Conservation (phyloP, 805 yeast species). For the Pichia phayaonensis region DNA sequence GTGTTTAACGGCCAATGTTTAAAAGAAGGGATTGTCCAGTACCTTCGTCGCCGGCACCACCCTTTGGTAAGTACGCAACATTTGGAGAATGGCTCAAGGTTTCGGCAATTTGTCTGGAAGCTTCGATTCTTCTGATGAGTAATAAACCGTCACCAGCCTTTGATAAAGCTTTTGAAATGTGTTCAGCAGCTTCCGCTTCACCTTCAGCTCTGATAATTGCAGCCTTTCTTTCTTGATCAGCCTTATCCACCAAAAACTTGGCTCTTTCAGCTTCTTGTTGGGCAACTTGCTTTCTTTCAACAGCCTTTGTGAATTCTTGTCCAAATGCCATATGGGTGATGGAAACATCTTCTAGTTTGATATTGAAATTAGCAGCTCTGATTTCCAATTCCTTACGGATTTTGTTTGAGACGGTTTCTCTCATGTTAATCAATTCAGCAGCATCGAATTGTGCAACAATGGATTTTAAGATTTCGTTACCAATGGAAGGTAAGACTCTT, state of each 20-base stretch:
- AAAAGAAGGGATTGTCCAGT: slow-evolving; percentile 50
- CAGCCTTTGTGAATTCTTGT: slow-evolving; percentile 93
- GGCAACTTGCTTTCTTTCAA: slow-evolving; percentile 97
- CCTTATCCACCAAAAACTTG: slow-evolving; percentile 84
- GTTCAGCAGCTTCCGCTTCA: slow-evolving; percentile 97
- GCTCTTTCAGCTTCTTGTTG: slow-evolving; percentile 99
- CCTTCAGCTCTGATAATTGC: slow-evolving; percentile 96
- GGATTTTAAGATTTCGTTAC: slow-evolving; percentile 91
- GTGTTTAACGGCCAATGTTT: slow-evolving; percentile 55
- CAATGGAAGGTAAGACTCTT: slow-evolving; percentile 95
- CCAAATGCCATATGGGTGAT: slow-evolving; percentile 98
- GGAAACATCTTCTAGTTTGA: slow-evolving; percentile 91
- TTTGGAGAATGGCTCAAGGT: slow-evolving; percentile 79
- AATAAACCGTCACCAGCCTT: slow-evolving; percentile 95
- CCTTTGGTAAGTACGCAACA: slow-evolving; percentile 78
- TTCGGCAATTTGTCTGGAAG: slow-evolving; percentile 89
- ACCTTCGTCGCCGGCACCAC: slow-evolving; percentile 32
- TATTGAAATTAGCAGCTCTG: slow-evolving; percentile 84
- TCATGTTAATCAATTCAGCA: slow-evolving; percentile 93
- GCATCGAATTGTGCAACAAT: slow-evolving; percentile 99
- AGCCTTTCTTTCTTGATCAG: slow-evolving; percentile 96
- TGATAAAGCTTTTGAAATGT: slow-evolving; percentile 82
- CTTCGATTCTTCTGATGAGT: slow-evolving; percentile 91
- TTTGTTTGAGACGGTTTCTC: slow-evolving; percentile 87
- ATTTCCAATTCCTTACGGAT: slow-evolving; percentile 78